Percentiles rank a stretch among this genome's conserved stretches.
Conservation (phyloP, 306 rosid species). For the Fragaria vesca region DNA sequence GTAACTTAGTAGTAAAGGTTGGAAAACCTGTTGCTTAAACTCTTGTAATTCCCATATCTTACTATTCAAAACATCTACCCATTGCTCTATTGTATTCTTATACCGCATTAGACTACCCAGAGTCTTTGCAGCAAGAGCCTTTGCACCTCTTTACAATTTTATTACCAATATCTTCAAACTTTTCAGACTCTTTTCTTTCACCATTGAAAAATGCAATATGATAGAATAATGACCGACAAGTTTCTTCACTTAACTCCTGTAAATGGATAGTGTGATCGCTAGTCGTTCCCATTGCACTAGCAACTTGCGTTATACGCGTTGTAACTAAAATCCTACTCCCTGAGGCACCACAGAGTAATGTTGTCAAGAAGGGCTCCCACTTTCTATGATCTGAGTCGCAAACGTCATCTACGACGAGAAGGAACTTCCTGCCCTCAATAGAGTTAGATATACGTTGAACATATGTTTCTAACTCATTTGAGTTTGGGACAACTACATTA, state of each 20-base stretch:
- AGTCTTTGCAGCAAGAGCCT: neutral
- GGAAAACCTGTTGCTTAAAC: neutral
- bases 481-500: neutral
- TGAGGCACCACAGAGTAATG: neutral
- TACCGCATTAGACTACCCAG: conserved; percentile 16
- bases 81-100: neutral
- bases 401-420: neutral
- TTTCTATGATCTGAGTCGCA: neutral
- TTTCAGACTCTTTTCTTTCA: neutral
- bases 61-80: neutral
- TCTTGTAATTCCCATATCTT: neutral
- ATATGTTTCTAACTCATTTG: neutral
- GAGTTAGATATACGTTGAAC: neutral
- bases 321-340: neutral
- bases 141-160: conserved; percentile 1
- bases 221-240: neutral
- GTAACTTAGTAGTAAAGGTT: neutral
- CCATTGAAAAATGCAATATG: neutral
- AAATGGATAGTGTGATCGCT: neutral
- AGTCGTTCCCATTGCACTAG: neutral
- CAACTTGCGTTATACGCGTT: neutral
- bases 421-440: neutral
- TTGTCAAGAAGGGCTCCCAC: neutral
- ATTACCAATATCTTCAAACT: conserved; percentile 1
- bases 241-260: neutral